Evolutionary conservation across 2,329 filamentous ascomycete genomes (phyloP).

Genomic region (Alternaria burnsii): DNA sequence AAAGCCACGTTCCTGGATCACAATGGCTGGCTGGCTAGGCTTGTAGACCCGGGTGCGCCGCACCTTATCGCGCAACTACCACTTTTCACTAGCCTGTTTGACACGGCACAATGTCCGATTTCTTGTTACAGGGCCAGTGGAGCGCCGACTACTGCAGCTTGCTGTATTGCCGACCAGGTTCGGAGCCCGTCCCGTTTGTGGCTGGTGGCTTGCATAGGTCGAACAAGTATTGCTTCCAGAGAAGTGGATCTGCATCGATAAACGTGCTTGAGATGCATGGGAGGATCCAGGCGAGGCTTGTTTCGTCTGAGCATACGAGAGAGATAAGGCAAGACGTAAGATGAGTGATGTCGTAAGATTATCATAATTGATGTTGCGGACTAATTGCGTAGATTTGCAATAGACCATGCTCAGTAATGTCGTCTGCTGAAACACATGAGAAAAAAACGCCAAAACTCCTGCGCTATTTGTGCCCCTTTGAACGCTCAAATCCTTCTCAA

Average conservation of each 20-base stretch:
- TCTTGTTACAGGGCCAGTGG: conserved; percentile 6
- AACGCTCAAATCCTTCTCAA: conserved; percentile 11
- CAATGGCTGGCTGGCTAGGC: conserved; percentile 12
- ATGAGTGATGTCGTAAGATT: conserved; percentile 2
- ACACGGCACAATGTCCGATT: conserved; percentile 2
- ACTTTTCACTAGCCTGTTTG: conserved; percentile 12
- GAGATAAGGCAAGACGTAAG: conserved; percentile 1
- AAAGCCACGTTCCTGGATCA: conserved; percentile 12
- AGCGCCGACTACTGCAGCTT: conserved; percentile 7
- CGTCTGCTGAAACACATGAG: conserved; percentile 6
- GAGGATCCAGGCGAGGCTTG: not conserved
- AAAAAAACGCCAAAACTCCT: conserved; percentile 12
- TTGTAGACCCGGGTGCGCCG: conserved; percentile 12
- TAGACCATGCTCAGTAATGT: conserved; percentile 4
- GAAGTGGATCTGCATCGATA: conserved; percentile 7
- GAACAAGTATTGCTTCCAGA: conserved; percentile 12
- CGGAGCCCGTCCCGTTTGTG: conserved; percentile 15
- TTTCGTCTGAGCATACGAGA: not conserved
- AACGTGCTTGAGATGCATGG: not conserved
- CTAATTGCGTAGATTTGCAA: conserved; percentile 6
- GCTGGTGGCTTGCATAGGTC: conserved; percentile 16
- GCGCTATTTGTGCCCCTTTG: conserved; percentile 11
- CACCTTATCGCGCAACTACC: conserved; percentile 15
- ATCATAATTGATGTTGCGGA: not conserved
- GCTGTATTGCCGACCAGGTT: conserved; percentile 6